A percentile compares a stretch with the other conserved stretches of the same genome.
These are phyloP conservation scores for Hawksworthiomyces lignivorus DNA, from an alignment of 2,329 filamentous ascomycete genomes.

Conservation along the genomic window DNA sequence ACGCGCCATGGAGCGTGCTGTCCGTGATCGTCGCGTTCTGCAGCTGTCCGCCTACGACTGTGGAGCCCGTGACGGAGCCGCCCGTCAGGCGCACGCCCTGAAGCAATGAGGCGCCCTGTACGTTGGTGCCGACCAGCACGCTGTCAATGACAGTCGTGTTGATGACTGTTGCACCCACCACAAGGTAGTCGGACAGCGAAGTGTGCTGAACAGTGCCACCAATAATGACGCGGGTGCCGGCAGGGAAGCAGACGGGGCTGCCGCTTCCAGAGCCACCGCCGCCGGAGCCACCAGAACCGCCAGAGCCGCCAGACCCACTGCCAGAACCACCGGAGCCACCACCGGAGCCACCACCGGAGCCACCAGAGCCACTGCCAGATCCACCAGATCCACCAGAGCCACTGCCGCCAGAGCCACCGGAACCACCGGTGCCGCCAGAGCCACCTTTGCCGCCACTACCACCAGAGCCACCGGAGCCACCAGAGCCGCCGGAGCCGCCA, in stretches of 20 bases:
- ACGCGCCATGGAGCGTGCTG: slow-evolving; percentile 1
- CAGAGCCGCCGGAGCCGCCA: neutral
- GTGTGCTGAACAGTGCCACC: slow-evolving; percentile 13
- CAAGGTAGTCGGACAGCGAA: slow-evolving; percentile 13
- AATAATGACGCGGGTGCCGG: slow-evolving; percentile 13
- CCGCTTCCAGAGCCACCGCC: no score
- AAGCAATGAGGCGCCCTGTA: slow-evolving; percentile 9
- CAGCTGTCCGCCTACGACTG: slow-evolving; percentile 3
- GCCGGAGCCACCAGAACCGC: no score
- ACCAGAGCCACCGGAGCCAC: neutral
- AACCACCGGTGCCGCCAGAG: neutral
- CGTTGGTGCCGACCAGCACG: slow-evolving; percentile 11
- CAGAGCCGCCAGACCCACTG: no score
- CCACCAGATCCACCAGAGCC: neutral
- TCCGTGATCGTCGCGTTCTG: slow-evolving; percentile 9
- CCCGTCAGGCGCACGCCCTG: slow-evolving; percentile 13
- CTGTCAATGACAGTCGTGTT: slow-evolving; percentile 10
- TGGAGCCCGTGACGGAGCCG: slow-evolving; percentile 9
- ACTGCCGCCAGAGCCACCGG: neutral
- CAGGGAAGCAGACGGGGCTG: slow-evolving; percentile 12
- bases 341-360: neutral
- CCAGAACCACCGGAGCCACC: neutral
- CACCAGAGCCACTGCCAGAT: no score
- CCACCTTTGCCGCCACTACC: neutral
- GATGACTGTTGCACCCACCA: slow-evolving; percentile 11